Conservation (phyloP, 352 stramenopile species). For the Sclerospora graminicola region DNA sequence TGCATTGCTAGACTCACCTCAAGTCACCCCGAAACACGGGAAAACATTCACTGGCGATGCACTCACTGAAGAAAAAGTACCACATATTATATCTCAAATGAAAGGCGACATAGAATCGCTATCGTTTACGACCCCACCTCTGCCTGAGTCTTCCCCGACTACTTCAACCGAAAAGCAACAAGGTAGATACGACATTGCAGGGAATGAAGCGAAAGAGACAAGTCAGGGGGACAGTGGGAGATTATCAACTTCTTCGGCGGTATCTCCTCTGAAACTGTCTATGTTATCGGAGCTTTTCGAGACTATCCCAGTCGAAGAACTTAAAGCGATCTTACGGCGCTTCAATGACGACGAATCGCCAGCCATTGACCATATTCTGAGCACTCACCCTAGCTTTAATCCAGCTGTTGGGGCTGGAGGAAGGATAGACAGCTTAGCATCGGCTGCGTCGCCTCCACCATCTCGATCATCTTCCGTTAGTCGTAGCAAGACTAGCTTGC, state of each 20-base stretch:
- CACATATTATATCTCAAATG: constrained; percentile 5
- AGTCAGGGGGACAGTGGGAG: constrained; percentile 23
- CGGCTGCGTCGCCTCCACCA: constrained; percentile 14
- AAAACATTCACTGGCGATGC: constrained; percentile 16
- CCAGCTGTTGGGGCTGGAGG: constrained; percentile 24
- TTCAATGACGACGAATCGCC: constrained; percentile 38
- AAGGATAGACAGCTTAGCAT: constrained; percentile 10
- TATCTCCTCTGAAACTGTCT: constrained; percentile 51
- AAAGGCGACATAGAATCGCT: constrained; percentile 24
- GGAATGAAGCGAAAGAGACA: constrained; percentile 20
- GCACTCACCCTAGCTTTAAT: constrained; percentile 64
- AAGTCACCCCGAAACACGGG: constrained; percentile 53
- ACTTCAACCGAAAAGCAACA: constrained; percentile 16
- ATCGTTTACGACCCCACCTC: constrained; percentile 14
- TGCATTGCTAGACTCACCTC: constrained; percentile 67
- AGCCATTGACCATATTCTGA: constrained; percentile 58
- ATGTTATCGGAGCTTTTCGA: constrained; percentile 68
- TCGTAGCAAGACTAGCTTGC: constrained; percentile 20
- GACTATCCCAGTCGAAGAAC: constrained; percentile 46
- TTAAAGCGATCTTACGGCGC: constrained; percentile 41
- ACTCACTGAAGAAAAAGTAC: constrained; percentile 23
- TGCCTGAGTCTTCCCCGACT: constrained; percentile 8
- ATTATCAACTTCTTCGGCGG: constrained; percentile 4
- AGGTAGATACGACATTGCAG: constrained; percentile 9
- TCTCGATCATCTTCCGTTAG: constrained; percentile 15